phyloP scores from a whole-genome alignment of 768 basidiomycete species.

The Mrakia gelida region DNA sequence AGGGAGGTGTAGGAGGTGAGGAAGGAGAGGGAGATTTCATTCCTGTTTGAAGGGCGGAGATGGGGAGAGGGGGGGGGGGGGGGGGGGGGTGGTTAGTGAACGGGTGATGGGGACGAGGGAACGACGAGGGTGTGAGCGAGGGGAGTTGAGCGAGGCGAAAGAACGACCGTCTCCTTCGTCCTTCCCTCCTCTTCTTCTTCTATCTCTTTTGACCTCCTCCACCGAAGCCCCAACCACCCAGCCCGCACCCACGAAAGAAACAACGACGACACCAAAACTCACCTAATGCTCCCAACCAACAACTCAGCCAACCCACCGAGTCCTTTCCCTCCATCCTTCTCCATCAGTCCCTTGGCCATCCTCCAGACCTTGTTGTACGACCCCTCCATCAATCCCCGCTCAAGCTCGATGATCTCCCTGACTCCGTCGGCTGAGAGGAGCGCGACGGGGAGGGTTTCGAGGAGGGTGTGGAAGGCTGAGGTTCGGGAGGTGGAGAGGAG shows the following conservation, averaged over 20 bases:
- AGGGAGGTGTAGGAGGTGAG: conserved; percentile 89
- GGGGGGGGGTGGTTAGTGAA: background rate
- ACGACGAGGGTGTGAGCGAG: background rate
- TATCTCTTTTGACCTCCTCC: no score
- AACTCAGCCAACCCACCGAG: conserved; percentile 19
- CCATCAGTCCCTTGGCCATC: conserved; percentile 84
- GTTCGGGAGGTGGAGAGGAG: conserved; percentile 86
- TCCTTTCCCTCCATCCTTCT: conserved; percentile 83
- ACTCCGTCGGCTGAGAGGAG: conserved; percentile 59
- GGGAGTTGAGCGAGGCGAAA: background rate
- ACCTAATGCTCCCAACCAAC: conserved; percentile 26
- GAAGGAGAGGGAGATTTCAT: conserved; percentile 95
- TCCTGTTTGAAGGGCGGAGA: conserved; percentile 52
- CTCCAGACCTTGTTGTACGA: conserved; percentile 97
- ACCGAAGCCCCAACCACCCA: background rate
- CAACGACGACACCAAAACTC: background rate
- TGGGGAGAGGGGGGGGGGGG: conserved; percentile 76
- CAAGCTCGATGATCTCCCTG: conserved; percentile 81
- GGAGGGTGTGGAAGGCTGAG: conserved; percentile 93
- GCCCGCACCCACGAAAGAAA: no score
- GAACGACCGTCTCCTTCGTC: background rate
- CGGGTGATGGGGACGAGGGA: background rate
- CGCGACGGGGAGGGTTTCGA: conserved; percentile 72
- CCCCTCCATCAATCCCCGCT: conserved; percentile 98
- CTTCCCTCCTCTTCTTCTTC: background rate